phyloP scores from a whole-genome alignment of 2,329 filamentous ascomycete species.

The Neoarthrinium moseri region DNA sequence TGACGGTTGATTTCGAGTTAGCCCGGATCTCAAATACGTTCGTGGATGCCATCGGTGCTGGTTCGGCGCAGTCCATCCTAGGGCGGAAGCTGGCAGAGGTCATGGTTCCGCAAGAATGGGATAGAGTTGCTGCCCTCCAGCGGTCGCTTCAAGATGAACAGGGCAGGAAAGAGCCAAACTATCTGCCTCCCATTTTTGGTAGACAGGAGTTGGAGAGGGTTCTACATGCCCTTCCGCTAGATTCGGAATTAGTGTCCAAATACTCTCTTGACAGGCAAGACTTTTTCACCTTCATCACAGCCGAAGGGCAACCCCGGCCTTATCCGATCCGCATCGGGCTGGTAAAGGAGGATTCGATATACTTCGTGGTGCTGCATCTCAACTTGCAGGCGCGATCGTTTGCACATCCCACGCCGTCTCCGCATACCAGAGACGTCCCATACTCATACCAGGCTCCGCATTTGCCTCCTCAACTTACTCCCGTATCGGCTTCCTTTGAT shows the following conservation, averaged over 20 bases:
- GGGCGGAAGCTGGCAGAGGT: conserved; percentile 54
- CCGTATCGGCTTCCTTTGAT: conserved; percentile 48
- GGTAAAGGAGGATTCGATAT: conserved; percentile 60
- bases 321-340: conserved; percentile 54
- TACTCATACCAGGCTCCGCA: conserved; percentile 40
- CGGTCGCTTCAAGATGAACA: conserved; percentile 57
- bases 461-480: conserved; percentile 43
- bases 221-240: conserved; percentile 54
- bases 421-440: conserved; percentile 40
- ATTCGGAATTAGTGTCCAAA: conserved; percentile 49
- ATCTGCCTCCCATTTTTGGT: conserved; percentile 62
- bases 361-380: conserved; percentile 57
- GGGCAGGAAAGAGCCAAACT: conserved; percentile 56
- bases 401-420: conserved; percentile 44
- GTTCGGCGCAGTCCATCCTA: conserved; percentile 32
- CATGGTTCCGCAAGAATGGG: conserved; percentile 49
- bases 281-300: conserved; percentile 50
- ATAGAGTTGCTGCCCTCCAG: conserved; percentile 50
- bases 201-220: conserved; percentile 53
- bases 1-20: conserved; percentile 59
- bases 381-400: conserved; percentile 33
- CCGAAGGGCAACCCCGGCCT: conserved; percentile 50
- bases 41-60: conserved; percentile 50
- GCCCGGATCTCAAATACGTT: conserved; percentile 57
- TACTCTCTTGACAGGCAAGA: conserved; percentile 54